Base-by-base conservation (phyloP, 192 early-diverging fungal species). In the Coemansia aciculifera region DNA sequence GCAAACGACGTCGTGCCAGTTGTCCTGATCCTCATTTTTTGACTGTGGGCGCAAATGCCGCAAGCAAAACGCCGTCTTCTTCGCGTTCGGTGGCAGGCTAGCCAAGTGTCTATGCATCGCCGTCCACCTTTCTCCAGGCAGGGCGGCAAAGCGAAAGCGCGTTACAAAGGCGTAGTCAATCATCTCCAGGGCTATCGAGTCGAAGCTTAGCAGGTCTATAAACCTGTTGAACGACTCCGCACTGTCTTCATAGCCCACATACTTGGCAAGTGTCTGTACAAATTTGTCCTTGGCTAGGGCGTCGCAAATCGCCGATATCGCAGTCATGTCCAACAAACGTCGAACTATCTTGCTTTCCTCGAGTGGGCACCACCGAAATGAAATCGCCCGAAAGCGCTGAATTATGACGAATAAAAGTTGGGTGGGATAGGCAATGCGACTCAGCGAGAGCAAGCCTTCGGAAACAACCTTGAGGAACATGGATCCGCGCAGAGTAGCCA, bases 11-110 rank as follows among this genome's bases (percentile, higher is more conserved):
- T 54, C 24, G 31, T 62, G 43, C 75, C 75, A 83, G 11, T 62
- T 31, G 1, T 23, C 34, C 0, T 62, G 13, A 0, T 21, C 49
- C 3, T 56, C 43, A 2, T 38, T 21, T 9, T 61, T 69, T 17
- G 59, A 23, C 24, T 54, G 64, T 24, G 68, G 69, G 1, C 66
- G 59, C 27, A 52, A 57, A 24, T 44, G 48, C 21, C 36, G 62
- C 48, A 83, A 24, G 23, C 64, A 77, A 38, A 74, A 65, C 17
- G 72, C 66, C 0, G 80, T 72, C 57, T 71, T 76, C 17, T 51
- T 66, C 1, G 73, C 27, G 0, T 74, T 46, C 9, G 66, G 59
- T 3, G 65, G 75, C 66, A 71, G 23, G 0, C 23, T 5, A 6
- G 59, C 29, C 59, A 23, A 60, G 34, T 39, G 38, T 9, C 9